Conservation (phyloP, 1,284 basidiomycete species). For the Phellinidium pouzarii region DNA sequence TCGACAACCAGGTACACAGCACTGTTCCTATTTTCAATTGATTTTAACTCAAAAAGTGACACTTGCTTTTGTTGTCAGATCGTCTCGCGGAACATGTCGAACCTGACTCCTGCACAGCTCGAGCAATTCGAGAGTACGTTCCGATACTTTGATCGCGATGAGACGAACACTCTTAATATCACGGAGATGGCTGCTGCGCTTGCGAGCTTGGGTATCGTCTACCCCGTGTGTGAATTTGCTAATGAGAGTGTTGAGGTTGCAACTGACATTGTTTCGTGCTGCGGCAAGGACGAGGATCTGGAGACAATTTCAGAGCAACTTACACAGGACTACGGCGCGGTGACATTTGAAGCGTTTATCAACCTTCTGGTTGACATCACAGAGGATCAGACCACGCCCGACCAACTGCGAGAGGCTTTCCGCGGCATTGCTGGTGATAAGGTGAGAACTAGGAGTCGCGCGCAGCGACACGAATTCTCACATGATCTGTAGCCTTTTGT, state of each 20-base stretch:
- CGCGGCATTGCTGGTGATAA: constrained; percentile 88
- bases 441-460: constrained; percentile 38
- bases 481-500: constrained; percentile 68
- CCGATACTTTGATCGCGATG: constrained; percentile 94
- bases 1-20: constrained; percentile 96
- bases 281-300: constrained; percentile 75
- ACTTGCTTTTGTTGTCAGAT: constrained; percentile 45
- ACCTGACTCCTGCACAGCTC: constrained; percentile 90
- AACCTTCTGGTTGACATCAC: constrained; percentile 92
- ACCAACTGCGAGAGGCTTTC: constrained; percentile 92
- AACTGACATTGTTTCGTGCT: constrained; percentile 10
- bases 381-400: constrained; percentile 90
- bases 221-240: constrained; percentile 51
- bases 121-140: constrained; percentile 98
- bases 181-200: constrained; percentile 90
- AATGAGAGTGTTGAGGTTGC: background rate
- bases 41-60: constrained; percentile 17
- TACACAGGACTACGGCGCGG: constrained; percentile 78
- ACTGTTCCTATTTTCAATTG: constrained; percentile 1
- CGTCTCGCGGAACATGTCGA: constrained; percentile 86
- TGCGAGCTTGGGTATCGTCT: constrained; percentile 91
- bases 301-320: constrained; percentile 82
- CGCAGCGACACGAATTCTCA: background rate
- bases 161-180: constrained; percentile 79
- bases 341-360: constrained; percentile 93